A percentile compares a stretch with the other conserved stretches of the same genome.
Evolutionary conservation across 768 basidiomycete genomes (phyloP).

Genomic region (Omphalotus guepiniiformis): DNA sequence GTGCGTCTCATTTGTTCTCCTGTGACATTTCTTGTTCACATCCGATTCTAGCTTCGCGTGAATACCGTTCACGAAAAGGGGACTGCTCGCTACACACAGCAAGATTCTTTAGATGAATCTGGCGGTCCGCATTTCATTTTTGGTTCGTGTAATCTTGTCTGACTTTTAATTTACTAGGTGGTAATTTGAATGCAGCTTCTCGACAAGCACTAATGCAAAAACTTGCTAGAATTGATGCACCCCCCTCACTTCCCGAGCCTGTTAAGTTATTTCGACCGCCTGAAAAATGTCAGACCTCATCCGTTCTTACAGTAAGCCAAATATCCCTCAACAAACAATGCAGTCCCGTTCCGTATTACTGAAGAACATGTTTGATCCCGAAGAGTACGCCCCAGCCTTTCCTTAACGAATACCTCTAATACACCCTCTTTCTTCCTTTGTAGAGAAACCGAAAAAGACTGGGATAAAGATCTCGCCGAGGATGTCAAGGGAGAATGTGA

Average conservation of each 20-base stretch:
- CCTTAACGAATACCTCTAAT: background rate
- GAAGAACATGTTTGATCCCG: slow-evolving; percentile 97
- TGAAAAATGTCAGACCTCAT: slow-evolving; percentile 15
- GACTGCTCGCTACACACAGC: slow-evolving; percentile 65
- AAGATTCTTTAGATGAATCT: slow-evolving; percentile 83
- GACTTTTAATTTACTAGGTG: slow-evolving; percentile 47
- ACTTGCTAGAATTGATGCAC: slow-evolving; percentile 90
- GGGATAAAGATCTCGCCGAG: slow-evolving; percentile 94
- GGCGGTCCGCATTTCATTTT: slow-evolving; percentile 51
- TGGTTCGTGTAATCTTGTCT: slow-evolving; percentile 4
- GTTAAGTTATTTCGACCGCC: slow-evolving; percentile 5
- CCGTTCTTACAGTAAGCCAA: slow-evolving; percentile 47
- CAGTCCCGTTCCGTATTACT: slow-evolving; percentile 86
- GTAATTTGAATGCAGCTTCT: slow-evolving; percentile 97
- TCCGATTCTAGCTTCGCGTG: slow-evolving; percentile 67
- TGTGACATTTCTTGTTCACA: background rate
- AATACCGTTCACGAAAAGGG: slow-evolving; percentile 94
- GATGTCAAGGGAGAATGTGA: slow-evolving; percentile 96
- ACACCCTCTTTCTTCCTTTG: slow-evolving; percentile 2
- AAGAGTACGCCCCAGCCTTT: slow-evolving; percentile 81
- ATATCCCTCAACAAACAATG: slow-evolving; percentile 72
- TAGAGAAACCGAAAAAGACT: slow-evolving; percentile 93
- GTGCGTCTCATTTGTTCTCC: slow-evolving; percentile 38
- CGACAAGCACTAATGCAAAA: slow-evolving; percentile 99
- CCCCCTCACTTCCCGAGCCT: slow-evolving; percentile 52